Evolutionary conservation across 169 alveolate species (phyloP).

Genomic region (Perkinsus olseni): DNA sequence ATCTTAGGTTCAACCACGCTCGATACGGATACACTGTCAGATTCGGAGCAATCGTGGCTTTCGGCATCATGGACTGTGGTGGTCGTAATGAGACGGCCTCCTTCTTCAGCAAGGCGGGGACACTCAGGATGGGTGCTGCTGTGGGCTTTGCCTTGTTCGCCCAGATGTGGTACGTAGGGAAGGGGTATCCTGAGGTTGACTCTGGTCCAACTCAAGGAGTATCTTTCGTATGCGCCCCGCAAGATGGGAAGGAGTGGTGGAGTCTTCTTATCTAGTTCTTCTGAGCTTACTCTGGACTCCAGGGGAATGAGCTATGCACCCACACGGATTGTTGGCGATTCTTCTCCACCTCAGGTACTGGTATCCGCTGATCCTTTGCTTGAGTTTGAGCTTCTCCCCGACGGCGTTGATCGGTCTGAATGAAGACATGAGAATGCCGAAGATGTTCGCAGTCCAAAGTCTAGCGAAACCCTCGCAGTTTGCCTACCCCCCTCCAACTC

Average conservation of each 20-base stretch:
- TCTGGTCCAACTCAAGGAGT: too few relatives aligned
- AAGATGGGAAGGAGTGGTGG: too few relatives aligned
- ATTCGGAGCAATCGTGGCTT: neutral
- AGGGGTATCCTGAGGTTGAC: too few relatives aligned
- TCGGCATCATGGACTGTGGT: neutral
- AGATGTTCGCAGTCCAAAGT: neutral
- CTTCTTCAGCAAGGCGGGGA: conserved; percentile 62
- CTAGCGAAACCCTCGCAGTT: neutral
- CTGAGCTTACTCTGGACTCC: too few relatives aligned
- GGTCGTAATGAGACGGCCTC: conserved; percentile 39
- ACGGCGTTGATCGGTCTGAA: conserved; percentile 80
- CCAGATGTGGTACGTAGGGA: conserved; percentile 83
- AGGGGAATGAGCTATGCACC: too few relatives aligned
- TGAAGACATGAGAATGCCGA: conserved; percentile 3
- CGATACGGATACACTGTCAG: neutral
- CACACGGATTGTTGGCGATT: too few relatives aligned
- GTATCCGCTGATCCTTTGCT: conserved; percentile 89
- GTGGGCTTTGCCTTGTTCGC: conserved; percentile 86
- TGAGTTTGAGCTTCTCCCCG: conserved; percentile 78
- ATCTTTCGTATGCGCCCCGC: too few relatives aligned
- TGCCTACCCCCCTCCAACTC: neutral
- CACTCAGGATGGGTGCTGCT: conserved; percentile 80
- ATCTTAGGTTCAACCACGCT: neutral
- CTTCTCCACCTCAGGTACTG: conserved; percentile 74
- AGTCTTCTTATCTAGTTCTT: too few relatives aligned